Base-by-base conservation (phyloP, 192 early-diverging fungal genomes). In the Geranomyces variabilis region DNA sequence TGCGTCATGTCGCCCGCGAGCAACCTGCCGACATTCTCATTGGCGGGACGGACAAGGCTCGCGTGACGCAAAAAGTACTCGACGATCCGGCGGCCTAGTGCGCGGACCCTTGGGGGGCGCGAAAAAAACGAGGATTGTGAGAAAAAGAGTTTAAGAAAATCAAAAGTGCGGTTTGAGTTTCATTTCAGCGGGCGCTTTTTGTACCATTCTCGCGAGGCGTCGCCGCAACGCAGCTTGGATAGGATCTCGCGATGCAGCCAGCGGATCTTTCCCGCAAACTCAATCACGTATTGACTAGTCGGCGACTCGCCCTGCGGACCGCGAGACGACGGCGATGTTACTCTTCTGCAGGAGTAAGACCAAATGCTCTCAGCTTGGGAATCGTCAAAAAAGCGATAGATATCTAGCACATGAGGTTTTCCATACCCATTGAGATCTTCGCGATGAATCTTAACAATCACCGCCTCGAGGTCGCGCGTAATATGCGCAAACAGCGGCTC, bases 1-100 rank as follows among this genome's bases (percentile, higher is more conserved):
- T 92, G 89, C 12, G 88, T 86, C 81, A 92, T 85, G 71, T 92
- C 91, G 44, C 77, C 75, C 28, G 88, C 87, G 36, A 92, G 77
- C 64, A 88, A 84, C 24, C 90, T 75, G 65, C 89, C 90, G 43
- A 89, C 88, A 0, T 66, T 67, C 63, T 92, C 89, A 53, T 77
- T 85, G 13, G 88, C 55, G 2, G 89, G 85, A 17, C 83, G 83
- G 26, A 90, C 76, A 15, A 91, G 29, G 70, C 81, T 86, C 30
- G 85, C 87, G 71, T 92, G 89, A 29, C 88, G 83, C n/a, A 91
- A 63, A 75, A 90, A 90, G 48, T 90, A 80, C 36, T 84, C 74
- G 60, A 87, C 48, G 14, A 87, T 26, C n/a, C 81, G 73, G 1
- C 57, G 64, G 26, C 72, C 82, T 33, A 87, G 60, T 0, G 75